phyloP scores from a whole-genome alignment of 371 early-diverging fungal genomes.

The Rhizopus sp. region DNA sequence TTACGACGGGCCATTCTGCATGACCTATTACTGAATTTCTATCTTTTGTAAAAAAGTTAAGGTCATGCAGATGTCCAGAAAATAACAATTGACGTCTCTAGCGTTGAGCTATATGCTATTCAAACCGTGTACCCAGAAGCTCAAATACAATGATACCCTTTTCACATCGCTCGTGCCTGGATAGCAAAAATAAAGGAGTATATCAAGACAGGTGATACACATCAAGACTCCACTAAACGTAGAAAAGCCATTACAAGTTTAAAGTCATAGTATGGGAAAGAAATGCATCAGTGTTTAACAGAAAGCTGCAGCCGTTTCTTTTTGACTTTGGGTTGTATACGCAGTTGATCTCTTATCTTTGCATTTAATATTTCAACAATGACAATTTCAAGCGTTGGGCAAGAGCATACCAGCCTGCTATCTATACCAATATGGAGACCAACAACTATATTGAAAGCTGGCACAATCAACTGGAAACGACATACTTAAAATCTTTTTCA shows the following conservation, averaged over 20 bases:
- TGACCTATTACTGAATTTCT: not conserved
- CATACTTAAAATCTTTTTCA: no score
- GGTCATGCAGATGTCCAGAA: not conserved
- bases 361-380: not conserved
- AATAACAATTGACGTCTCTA: constrained; percentile 8
- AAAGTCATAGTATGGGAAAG: constrained; percentile 1
- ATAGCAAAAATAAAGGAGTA: not conserved
- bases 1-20: not conserved
- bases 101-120: constrained; percentile 3
- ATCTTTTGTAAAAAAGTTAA: not conserved
- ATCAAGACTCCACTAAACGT: not conserved
- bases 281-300: not conserved
- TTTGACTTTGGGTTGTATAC: not conserved
- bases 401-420: not conserved
- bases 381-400: constrained; percentile 2
- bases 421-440: no score
- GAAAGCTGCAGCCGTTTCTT: not conserved
- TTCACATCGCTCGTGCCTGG: constrained; percentile 10
- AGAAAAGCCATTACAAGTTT: constrained; percentile 1
- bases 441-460: no score
- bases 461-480: no score
- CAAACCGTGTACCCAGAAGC: not conserved
- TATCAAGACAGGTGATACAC: constrained; percentile 2
- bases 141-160: constrained; percentile 3
- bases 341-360: not conserved